Evolutionary conservation across 1,284 basidiomycete genomes (phyloP).

Genomic region (Moesziomyces parantarcticus): DNA sequence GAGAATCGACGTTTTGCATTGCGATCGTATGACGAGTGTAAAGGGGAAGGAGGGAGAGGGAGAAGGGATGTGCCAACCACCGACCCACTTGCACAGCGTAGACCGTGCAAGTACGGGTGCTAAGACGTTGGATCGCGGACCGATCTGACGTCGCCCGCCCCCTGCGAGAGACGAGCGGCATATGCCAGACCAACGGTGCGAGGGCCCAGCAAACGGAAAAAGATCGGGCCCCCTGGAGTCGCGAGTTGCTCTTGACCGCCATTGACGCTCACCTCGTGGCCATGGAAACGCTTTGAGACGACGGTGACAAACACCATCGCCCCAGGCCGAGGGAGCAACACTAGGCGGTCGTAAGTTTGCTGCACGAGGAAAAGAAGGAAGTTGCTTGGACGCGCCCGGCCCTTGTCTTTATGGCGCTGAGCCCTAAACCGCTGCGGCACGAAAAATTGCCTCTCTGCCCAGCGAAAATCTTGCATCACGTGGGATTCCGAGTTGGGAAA

Average conservation of each 20-base stretch:
- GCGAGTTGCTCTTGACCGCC: slow-evolving; percentile 53
- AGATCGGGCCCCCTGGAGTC: slow-evolving; percentile 45
- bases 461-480: slow-evolving; percentile 21
- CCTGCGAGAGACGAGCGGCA: slow-evolving; percentile 23
- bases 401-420: slow-evolving; percentile 4
- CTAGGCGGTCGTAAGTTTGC: slow-evolving; percentile 52
- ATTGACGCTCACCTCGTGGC: slow-evolving; percentile 53
- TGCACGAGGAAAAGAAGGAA: slow-evolving; percentile 53
- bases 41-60: not conserved
- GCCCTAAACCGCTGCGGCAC: slow-evolving; percentile 2
- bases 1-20: no score
- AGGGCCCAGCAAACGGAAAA: slow-evolving; percentile 46
- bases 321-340: slow-evolving; percentile 54
- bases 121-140: slow-evolving; percentile 54
- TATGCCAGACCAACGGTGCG: slow-evolving; percentile 25
- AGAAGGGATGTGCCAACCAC: slow-evolving; percentile 45
- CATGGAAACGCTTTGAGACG: slow-evolving; percentile 34
- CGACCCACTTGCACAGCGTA: slow-evolving; percentile 40
- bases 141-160: slow-evolving; percentile 18
- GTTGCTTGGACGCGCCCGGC: not conserved
- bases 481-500: slow-evolving; percentile 2
- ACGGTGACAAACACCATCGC: slow-evolving; percentile 2
- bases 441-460: not conserved
- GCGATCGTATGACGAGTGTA: not conserved
- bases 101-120: slow-evolving; percentile 37